Percentiles rank a stretch among this genome's conserved stretches.
Conservation (phyloP, 2,329 filamentous ascomycete genomes). For the Nemania diffusa region DNA sequence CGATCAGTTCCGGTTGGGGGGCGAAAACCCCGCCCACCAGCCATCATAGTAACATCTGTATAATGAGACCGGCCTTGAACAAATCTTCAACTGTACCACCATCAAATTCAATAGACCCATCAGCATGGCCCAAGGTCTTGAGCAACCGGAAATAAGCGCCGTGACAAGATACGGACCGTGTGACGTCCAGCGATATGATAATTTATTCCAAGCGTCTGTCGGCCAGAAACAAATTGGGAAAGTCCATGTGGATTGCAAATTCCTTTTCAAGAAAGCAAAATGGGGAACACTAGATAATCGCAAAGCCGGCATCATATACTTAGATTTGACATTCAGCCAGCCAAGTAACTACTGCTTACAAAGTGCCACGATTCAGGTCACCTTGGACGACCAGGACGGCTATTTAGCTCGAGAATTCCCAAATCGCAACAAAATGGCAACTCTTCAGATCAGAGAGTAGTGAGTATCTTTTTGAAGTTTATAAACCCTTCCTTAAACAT, state of each 20-base stretch:
- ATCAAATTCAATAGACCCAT: not conserved
- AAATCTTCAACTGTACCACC: not conserved
- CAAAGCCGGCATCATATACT: slow-evolving; percentile 42
- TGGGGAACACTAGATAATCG: slow-evolving; percentile 40
- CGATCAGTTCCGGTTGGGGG: no score
- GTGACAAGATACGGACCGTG: slow-evolving; percentile 35
- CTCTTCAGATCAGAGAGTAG: slow-evolving; percentile 35
- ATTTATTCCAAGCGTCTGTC: slow-evolving; percentile 31
- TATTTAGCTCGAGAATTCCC: slow-evolving; percentile 22
- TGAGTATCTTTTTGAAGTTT: no score
- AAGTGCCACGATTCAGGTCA: slow-evolving; percentile 37
- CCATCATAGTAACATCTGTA: no score
- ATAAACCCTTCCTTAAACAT: no score
- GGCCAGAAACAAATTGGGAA: slow-evolving; percentile 35
- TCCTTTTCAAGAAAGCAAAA: slow-evolving; percentile 41
- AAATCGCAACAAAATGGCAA: not conserved
- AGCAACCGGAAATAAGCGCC: slow-evolving; percentile 20
- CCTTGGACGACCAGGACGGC: slow-evolving; percentile 39
- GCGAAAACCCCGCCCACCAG: no score
- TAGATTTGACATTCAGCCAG: slow-evolving; percentile 41
- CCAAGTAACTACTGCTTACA: slow-evolving; percentile 37
- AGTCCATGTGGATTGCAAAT: slow-evolving; percentile 40
- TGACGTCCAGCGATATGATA: slow-evolving; percentile 38
- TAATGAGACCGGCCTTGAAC: no score
- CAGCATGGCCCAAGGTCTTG: slow-evolving; percentile 2